Conservation (phyloP, 2,329 filamentous ascomycete species). For the Epichloe gansuensis region DNA sequence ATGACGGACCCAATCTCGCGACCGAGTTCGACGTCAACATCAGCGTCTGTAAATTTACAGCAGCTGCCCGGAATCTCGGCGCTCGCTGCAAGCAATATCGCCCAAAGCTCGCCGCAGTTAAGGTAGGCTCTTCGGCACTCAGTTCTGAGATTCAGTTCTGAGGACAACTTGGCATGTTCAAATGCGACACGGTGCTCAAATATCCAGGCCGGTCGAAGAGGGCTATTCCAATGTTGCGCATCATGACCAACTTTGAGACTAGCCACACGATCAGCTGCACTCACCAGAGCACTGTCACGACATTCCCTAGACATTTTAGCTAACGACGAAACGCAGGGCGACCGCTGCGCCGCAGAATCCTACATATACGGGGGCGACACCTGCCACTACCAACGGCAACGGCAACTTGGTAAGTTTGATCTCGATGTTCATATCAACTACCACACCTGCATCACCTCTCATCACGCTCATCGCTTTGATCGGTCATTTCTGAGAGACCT, state of each 20-base stretch:
- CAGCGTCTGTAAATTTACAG: slow-evolving; percentile 26
- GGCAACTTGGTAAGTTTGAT: slow-evolving; percentile 26
- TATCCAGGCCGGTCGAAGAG: not conserved
- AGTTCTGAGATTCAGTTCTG: no score
- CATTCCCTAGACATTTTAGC: not conserved
- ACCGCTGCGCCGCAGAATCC: slow-evolving; percentile 10
- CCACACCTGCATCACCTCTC: not conserved
- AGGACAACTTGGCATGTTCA: not conserved
- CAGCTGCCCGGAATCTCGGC: slow-evolving; percentile 35
- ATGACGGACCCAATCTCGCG: slow-evolving; percentile 35
- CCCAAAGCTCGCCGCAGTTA: slow-evolving; percentile 29
- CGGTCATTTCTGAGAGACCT: not conserved
- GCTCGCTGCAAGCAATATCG: slow-evolving; percentile 28
- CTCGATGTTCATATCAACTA: not conserved
- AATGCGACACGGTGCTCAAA: not conserved
- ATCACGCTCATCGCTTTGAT: not conserved
- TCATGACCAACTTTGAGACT: no score
- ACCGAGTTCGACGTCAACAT: slow-evolving; percentile 36
- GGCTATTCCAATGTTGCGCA: not conserved
- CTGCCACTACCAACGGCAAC: slow-evolving; percentile 27
- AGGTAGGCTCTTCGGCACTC: slow-evolving; percentile 24
- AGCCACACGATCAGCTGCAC: not conserved
- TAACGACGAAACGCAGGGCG: slow-evolving; percentile 8
- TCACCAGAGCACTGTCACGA: not conserved
- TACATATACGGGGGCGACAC: slow-evolving; percentile 21